phyloP scores from a whole-genome alignment of 352 stramenopile genomes.

The Globisporangium nodosum region DNA sequence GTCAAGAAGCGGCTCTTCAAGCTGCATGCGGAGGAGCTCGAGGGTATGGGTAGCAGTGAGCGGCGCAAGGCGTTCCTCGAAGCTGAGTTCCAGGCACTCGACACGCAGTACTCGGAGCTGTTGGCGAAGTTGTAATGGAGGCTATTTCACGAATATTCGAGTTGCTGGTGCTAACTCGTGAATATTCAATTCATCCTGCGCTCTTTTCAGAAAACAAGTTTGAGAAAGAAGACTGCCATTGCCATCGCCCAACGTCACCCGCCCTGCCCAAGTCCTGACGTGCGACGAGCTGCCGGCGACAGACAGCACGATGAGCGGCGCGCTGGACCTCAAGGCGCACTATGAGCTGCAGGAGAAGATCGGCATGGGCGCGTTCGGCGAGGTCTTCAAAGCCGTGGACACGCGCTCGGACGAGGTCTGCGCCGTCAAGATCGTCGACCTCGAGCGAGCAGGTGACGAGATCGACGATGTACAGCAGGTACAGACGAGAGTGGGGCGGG shows the following conservation, averaged over 20 bases:
- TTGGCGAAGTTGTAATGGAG: constrained; percentile 15
- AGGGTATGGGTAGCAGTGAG: constrained; percentile 60
- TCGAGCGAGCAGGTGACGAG: constrained; percentile 79
- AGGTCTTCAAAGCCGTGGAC: constrained; percentile 77
- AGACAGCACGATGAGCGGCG: constrained; percentile 33
- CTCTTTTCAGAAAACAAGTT: not conserved
- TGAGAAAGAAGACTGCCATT: not conserved
- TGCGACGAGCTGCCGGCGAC: not conserved
- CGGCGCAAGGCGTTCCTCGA: constrained; percentile 79
- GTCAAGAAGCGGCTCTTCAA: constrained; percentile 80
- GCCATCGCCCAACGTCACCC: not conserved
- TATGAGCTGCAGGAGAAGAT: constrained; percentile 82
- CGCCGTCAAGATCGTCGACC: constrained; percentile 83
- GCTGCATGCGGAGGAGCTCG: constrained; percentile 61
- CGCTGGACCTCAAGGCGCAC: constrained; percentile 42
- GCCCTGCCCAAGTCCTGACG: too few relatives aligned
- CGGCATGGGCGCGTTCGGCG: constrained; percentile 72
- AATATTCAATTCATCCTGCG: not conserved
- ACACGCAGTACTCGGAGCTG: constrained; percentile 48
- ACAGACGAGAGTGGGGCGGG: not conserved
- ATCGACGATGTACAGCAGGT: constrained; percentile 86
- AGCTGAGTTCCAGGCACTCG: constrained; percentile 45
- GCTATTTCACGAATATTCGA: not conserved
- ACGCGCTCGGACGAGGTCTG: constrained; percentile 62
- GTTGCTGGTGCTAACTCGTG: not conserved